Conservation (phyloP, 176 grass and related monocot genomes). For the Carex myosuroides region DNA sequence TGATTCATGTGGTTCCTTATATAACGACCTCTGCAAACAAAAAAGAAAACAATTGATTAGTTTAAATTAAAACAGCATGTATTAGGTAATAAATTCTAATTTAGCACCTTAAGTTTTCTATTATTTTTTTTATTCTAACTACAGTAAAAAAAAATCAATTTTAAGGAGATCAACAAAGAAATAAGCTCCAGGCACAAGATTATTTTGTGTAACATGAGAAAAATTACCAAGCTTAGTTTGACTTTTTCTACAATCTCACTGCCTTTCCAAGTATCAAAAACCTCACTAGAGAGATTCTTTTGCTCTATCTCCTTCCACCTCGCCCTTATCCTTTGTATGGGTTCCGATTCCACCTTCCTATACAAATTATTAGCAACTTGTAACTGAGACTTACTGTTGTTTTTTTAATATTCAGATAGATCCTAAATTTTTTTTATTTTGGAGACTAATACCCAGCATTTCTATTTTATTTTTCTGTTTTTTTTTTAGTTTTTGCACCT, state of each 20-base stretch:
- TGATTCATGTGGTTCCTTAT: slow-evolving; percentile 39
- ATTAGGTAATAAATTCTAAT: background rate
- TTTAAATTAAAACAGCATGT: background rate
- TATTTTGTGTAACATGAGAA: background rate
- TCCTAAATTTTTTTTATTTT: background rate
- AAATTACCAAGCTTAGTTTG: slow-evolving; percentile 58
- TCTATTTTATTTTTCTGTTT: background rate
- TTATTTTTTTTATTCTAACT: background rate
- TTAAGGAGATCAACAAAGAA: background rate
- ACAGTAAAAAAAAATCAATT: slow-evolving; percentile 18
- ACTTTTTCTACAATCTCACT: slow-evolving; percentile 62
- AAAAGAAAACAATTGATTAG: background rate
- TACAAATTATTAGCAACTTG: background rate
- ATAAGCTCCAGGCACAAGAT: background rate
- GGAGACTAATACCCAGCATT: background rate
- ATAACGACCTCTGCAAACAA: slow-evolving; percentile 55
- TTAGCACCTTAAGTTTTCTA: background rate
- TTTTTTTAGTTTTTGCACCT: background rate
- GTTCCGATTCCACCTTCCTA: slow-evolving; percentile 50
- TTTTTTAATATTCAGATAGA: background rate
- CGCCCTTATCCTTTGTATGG: slow-evolving; percentile 50
- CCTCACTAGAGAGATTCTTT: slow-evolving; percentile 48
- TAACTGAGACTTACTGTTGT: background rate
- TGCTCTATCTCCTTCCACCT: slow-evolving; percentile 66
- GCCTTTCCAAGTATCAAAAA: slow-evolving; percentile 38